phyloP scores from a whole-genome alignment of 495 filamentous ascomycete genomes.

The Lepraria neglecta region DNA sequence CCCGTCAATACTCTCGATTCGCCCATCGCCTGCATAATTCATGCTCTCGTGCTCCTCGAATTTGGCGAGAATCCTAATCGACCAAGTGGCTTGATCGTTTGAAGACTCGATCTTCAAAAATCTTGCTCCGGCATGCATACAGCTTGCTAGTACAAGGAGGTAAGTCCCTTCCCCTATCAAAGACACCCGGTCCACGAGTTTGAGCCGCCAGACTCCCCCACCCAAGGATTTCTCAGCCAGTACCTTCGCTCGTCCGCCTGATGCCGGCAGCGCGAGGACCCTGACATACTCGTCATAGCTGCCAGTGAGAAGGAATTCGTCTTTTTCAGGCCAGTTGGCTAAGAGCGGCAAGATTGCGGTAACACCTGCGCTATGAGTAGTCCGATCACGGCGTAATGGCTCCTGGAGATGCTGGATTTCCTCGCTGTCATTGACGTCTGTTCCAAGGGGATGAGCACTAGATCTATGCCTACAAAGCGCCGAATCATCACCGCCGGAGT shows the following conservation, averaged over 20 bases:
- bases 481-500: constrained; percentile 67
- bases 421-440: neutral
- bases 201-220: constrained; percentile 85
- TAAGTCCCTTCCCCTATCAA: constrained; percentile 18
- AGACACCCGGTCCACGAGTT: neutral
- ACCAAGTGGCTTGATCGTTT: constrained; percentile 41
- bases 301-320: constrained; percentile 66
- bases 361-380: constrained; percentile 72
- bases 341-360: constrained; percentile 68
- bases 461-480: constrained; percentile 19
- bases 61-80: constrained; percentile 58
- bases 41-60: constrained; percentile 90
- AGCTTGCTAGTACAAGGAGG: constrained; percentile 67
- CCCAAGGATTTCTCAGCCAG: constrained; percentile 62
- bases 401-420: constrained; percentile 26
- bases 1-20: constrained; percentile 28
- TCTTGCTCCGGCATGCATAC: constrained; percentile 83
- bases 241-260: constrained; percentile 35
- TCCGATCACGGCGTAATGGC: constrained; percentile 38
- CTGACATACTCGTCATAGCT: constrained; percentile 87
- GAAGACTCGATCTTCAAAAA: constrained; percentile 51
- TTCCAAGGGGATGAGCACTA: neutral
- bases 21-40: constrained; percentile 86
- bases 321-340: constrained; percentile 29
- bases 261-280: constrained; percentile 47